phyloP scores from a whole-genome alignment of 305 asterid species.

The Fraxinus albicans region DNA sequence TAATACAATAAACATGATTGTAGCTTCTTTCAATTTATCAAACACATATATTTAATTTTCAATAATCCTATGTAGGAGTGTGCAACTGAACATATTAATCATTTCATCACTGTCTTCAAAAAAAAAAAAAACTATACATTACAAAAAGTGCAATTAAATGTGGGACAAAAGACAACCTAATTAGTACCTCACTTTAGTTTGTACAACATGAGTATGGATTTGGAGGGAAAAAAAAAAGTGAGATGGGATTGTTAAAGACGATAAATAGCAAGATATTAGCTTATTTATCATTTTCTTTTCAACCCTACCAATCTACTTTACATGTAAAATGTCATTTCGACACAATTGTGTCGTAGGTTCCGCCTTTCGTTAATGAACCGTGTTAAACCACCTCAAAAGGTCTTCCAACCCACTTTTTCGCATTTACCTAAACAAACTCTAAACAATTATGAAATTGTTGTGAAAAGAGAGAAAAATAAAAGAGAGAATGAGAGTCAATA shows the following conservation, averaged over 20 bases:
- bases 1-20: not conserved
- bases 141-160: not conserved
- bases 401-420: too few species aligned
- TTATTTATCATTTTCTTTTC: not conserved
- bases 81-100: not conserved
- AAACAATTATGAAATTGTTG: too few species aligned
- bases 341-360: not conserved
- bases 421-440: too few species aligned
- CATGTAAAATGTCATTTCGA: not conserved
- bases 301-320: not conserved
- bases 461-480: too few species aligned
- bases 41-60: too few species aligned
- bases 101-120: too few species aligned
- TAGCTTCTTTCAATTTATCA: not conserved
- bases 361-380: not conserved
- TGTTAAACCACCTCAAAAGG: not conserved
- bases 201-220: not conserved
- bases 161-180: not conserved
- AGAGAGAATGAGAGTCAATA: too few species aligned
- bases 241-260: slow-evolving; percentile 5
- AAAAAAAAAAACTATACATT: too few species aligned
- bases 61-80: too few species aligned
- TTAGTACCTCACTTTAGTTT: too few species aligned
- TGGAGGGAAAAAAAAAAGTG: slow-evolving; percentile 10
- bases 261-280: not conserved